Evolutionary conservation across 306 rosid genomes (phyloP).

Genomic region (Oxytropis ochrocephala): DNA sequence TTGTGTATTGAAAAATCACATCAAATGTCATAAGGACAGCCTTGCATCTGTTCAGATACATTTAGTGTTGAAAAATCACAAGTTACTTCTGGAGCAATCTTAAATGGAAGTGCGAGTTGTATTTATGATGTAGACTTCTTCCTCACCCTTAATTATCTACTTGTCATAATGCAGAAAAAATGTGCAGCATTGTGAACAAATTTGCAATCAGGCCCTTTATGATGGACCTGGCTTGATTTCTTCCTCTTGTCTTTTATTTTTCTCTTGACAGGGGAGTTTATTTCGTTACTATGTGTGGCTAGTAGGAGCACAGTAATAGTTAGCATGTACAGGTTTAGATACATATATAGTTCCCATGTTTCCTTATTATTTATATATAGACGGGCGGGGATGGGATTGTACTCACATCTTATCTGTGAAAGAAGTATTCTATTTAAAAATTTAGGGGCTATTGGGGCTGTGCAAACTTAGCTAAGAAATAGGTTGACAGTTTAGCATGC

Average conservation of each 20-base stretch:
- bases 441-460: slow-evolving; percentile 1
- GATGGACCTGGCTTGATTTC: slow-evolving; percentile 29
- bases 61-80: background rate
- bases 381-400: slow-evolving; percentile 26
- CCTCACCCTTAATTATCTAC: slow-evolving; percentile 22
- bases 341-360: slow-evolving; percentile 43
- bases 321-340: slow-evolving; percentile 55
- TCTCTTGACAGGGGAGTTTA: slow-evolving; percentile 43
- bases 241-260: slow-evolving; percentile 31
- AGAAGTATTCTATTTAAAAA: slow-evolving; percentile 19
- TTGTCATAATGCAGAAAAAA: slow-evolving; percentile 15
- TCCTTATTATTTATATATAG: slow-evolving; percentile 31
- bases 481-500: slow-evolving; percentile 26
- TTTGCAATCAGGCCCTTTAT: slow-evolving; percentile 38
- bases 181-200: slow-evolving; percentile 34
- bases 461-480: slow-evolving; percentile 11
- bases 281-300: slow-evolving; percentile 55
- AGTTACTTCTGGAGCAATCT: slow-evolving; percentile 12
- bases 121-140: slow-evolving; percentile 23
- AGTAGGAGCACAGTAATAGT: slow-evolving; percentile 30
- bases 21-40: background rate
- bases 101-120: slow-evolving; percentile 20
- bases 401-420: slow-evolving; percentile 24
- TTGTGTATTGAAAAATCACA: slow-evolving; percentile 15
- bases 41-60: slow-evolving; percentile 17